Evolutionary conservation across 192 early-diverging fungal species (phyloP).

Genomic region (Martensiomyces pterosporus): DNA sequence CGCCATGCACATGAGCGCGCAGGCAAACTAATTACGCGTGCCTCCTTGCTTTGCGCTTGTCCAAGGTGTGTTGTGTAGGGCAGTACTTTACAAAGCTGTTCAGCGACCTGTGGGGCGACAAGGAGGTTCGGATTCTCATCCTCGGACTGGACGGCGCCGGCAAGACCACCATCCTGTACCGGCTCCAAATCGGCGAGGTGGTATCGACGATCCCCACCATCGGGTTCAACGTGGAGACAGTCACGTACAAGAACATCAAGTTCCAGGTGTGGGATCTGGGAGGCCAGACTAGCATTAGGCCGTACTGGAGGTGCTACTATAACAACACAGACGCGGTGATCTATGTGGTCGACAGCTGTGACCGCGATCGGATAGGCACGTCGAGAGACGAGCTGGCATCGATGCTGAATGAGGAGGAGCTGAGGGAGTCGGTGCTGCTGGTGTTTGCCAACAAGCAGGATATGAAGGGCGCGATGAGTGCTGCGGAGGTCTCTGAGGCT

Average conservation of each 20-base stretch:
- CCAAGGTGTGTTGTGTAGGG: constrained; percentile 1
- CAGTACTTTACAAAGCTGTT: constrained; percentile 39
- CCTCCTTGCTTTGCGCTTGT: not conserved
- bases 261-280: constrained; percentile 98
- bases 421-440: constrained; percentile 80
- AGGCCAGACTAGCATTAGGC: constrained; percentile 84
- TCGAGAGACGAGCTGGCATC: constrained; percentile 85
- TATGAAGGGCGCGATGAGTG: constrained; percentile 87
- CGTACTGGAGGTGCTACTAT: constrained; percentile 99
- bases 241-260: constrained; percentile 95
- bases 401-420: constrained; percentile 95
- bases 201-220: constrained; percentile 95
- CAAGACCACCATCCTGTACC: constrained; percentile 96
- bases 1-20: too few species aligned
- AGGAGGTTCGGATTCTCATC: constrained; percentile 95
- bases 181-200: constrained; percentile 93
- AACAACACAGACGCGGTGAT: constrained; percentile 98
- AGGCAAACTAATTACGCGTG: too few species aligned
- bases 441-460: constrained; percentile 99
- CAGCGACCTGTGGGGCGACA: constrained; percentile 77
- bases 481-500: constrained; percentile 82
- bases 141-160: constrained; percentile 95
- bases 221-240: constrained; percentile 88
- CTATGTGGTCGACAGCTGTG: constrained; percentile 93
- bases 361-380: constrained; percentile 82